phyloP scores from a whole-genome alignment of 2,329 filamentous ascomycete genomes.

The Ophiostoma piceae region DNA sequence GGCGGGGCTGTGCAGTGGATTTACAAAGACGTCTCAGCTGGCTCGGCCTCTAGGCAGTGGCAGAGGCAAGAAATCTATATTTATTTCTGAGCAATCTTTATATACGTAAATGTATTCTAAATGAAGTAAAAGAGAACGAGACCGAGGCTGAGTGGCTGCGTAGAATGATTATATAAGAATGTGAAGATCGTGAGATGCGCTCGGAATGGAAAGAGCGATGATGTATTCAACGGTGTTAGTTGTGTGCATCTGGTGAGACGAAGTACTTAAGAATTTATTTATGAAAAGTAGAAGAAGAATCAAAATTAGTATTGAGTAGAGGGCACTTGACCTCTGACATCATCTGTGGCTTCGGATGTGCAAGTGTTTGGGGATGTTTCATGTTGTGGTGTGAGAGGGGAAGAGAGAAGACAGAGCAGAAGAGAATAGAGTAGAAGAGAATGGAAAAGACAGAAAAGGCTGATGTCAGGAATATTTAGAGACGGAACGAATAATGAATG shows the following conservation, averaged over 20 bases:
- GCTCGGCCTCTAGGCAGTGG: background rate
- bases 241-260: background rate
- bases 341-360: background rate
- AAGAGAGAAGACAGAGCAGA: too few species aligned
- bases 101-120: background rate
- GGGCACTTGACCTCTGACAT: background rate
- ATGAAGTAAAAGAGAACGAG: background rate
- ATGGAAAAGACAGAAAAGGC: background rate
- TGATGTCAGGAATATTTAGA: too few species aligned
- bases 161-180: background rate
- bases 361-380: background rate
- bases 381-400: background rate
- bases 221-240: background rate
- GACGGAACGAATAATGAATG: too few species aligned
- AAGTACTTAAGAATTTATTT: background rate
- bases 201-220: background rate
- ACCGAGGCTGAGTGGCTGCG: background rate
- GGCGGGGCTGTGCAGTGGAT: constrained; percentile 11
- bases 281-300: too few species aligned
- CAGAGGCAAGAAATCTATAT: background rate
- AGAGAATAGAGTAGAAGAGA: background rate
- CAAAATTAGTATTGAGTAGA: background rate
- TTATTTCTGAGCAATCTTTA: background rate
- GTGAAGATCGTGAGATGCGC: background rate
- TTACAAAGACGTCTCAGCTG: background rate